A percentile compares a stretch with the other conserved stretches of the same genome.
Evolutionary conservation across 2,329 filamentous ascomycete species (phyloP).

Genomic region (Fusarium secorum): DNA sequence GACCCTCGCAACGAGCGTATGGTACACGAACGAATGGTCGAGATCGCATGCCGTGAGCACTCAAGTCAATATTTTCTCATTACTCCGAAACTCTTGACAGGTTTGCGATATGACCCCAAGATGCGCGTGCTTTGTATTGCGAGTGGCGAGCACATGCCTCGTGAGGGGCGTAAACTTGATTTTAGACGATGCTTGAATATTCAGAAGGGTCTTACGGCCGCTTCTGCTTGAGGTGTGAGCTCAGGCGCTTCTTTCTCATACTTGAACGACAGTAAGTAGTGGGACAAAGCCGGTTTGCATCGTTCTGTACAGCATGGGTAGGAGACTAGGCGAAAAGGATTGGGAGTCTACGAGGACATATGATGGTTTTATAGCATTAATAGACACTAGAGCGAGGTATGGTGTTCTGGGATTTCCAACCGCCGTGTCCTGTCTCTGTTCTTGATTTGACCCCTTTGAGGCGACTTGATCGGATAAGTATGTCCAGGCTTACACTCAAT

Average conservation of each 20-base stretch:
- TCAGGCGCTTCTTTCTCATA: neutral
- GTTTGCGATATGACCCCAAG: constrained; percentile 83
- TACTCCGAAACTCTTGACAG: constrained; percentile 91
- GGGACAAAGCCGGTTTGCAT: neutral
- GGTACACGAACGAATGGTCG: constrained; percentile 97
- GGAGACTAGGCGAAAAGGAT: constrained; percentile 7
- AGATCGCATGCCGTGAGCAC: constrained; percentile 89
- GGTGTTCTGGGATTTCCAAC: neutral
- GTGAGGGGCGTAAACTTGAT: constrained; percentile 60
- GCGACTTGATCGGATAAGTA: neutral
- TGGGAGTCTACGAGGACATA: neutral
- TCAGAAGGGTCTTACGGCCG: constrained; percentile 51
- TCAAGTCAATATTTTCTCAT: constrained; percentile 94
- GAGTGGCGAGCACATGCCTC: constrained; percentile 78
- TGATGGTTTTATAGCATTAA: neutral
- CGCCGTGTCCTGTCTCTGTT: neutral
- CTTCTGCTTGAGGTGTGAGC: constrained; percentile 32
- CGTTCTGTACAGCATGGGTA: neutral
- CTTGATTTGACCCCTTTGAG: neutral
- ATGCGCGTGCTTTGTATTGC: constrained; percentile 97
- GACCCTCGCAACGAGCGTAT: constrained; percentile 98
- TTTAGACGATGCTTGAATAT: constrained; percentile 56
- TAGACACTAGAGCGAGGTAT: neutral
- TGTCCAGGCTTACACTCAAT: neutral
- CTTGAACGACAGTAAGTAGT: neutral